A percentile compares a stretch with the other conserved stretches of the same genome.
Conservation (phyloP, 495 filamentous ascomycete genomes). For the Podospora pseudopauciseta region DNA sequence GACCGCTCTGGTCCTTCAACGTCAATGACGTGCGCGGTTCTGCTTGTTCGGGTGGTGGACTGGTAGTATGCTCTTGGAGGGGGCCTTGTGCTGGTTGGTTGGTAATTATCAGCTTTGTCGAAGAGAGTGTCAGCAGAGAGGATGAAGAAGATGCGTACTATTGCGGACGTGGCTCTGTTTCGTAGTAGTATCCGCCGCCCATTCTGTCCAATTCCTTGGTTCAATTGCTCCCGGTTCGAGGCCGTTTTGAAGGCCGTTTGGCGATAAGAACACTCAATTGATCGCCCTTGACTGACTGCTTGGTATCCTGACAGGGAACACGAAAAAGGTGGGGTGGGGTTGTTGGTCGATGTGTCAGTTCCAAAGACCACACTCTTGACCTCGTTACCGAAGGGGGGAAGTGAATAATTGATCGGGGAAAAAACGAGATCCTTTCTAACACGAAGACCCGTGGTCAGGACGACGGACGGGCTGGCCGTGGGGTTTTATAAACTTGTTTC, state of each 20-base stretch:
- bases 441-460: not conserved
- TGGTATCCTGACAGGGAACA: too few species aligned
- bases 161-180: slow-evolving; percentile 5
- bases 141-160: slow-evolving; percentile 10
- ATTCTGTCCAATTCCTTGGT: not conserved
- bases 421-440: not conserved
- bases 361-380: not conserved
- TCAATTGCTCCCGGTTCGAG: not conserved
- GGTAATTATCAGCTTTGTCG: too few species aligned
- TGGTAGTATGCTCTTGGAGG: not conserved
- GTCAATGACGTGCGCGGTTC: slow-evolving; percentile 5
- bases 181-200: slow-evolving; percentile 9
- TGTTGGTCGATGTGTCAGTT: not conserved
- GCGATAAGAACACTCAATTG: not conserved
- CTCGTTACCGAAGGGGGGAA: not conserved
- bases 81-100: not conserved
- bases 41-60: not conserved
- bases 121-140: not conserved
- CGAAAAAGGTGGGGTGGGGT: too few species aligned
- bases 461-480: too few species aligned
- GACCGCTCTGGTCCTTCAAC: slow-evolving; percentile 11
- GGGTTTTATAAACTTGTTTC: not conserved
- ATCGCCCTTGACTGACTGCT: not conserved
- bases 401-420: too few species aligned
- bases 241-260: not conserved